Evolutionary conservation across 2,329 filamentous ascomycete genomes (phyloP), one percentile per base, ranked within the genome.

Genomic region (Tolypocladium album): DNA sequence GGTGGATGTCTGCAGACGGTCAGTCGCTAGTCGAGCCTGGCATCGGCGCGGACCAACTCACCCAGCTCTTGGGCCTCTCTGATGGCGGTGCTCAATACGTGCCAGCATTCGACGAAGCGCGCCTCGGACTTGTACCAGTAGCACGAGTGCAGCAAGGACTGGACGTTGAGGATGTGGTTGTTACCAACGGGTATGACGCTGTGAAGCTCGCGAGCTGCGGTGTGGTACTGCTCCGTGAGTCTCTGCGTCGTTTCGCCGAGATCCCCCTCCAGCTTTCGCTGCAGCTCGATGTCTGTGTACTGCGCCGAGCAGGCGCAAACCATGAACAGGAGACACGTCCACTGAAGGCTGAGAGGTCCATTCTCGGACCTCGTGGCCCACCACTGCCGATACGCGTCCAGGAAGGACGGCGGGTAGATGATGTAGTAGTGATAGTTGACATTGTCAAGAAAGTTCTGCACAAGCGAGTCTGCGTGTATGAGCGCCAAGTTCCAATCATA

Each of bases 391-490:
- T 76, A 75, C 31, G 75, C 71, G 42, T 71, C 68, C 15, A 74
- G 42, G 42, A 76, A 75, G 6, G 66, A 65, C 0, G 68, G 62
- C 0, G 74, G 71, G 58, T 76, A 74, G 38, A 75, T 63, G 56
- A 75, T 71, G 60, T 75, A 75, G 66, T 74, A 72, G 61, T 75
- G 73, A 57, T 67, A 75, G 61, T 76, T 76, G 62, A 71, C 72
- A 47, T 69, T 67, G 56, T 68, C 66, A 17, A 76, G 64, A 58
- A 75, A 76, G 63, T 74, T 73, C 45, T 76, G 70, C 12, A 76
- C 68, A 8, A 76, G 65, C 12, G 64, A 65, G 60, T 75, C 74
- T 76, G 22, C 40, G 17, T 20, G 17, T 8, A 22, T 59, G 15
- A 36, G 42, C 20, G 17, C 11, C 38, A n/a, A 45, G 13, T 12